Percentiles rank a stretch among this genome's conserved stretches.
Conservation (phyloP, 2,329 filamentous ascomycete species). For the Thelonectria olida region DNA sequence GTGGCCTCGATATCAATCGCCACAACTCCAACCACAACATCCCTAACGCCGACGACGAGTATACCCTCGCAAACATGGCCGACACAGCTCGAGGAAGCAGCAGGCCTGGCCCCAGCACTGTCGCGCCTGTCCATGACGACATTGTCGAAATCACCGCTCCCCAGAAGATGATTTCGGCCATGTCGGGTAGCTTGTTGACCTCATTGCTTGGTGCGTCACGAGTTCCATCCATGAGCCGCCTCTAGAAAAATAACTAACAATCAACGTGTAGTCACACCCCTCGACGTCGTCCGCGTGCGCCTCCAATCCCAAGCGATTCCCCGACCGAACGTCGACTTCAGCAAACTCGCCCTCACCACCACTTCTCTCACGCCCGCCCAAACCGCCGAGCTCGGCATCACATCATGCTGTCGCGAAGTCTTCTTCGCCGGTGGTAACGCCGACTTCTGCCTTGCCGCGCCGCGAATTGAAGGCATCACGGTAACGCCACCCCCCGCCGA, state of each 20-base stretch:
- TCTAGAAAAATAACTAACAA: conserved; percentile 13
- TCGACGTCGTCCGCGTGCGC: conserved; percentile 95
- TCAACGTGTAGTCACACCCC: conserved; percentile 77
- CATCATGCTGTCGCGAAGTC: conserved; percentile 94
- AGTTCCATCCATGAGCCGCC: background rate
- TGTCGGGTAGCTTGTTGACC: conserved; percentile 88
- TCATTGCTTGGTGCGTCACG: conserved; percentile 78
- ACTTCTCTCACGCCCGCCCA: conserved; percentile 75
- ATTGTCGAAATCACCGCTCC: conserved; percentile 76
- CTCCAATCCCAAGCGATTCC: conserved; percentile 81
- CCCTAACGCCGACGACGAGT: conserved; percentile 41
- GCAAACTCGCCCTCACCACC: conserved; percentile 64
- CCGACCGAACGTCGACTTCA: conserved; percentile 61
- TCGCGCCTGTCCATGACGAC: conserved; percentile 38
- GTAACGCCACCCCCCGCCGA: conserved; percentile 63
- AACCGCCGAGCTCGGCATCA: conserved; percentile 84
- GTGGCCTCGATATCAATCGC: conserved; percentile 33
- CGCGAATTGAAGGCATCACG: conserved; percentile 58
- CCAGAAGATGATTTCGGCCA: conserved; percentile 96
- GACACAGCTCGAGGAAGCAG: conserved; percentile 17
- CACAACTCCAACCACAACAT: conserved; percentile 15
- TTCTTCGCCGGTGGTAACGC: conserved; percentile 93
- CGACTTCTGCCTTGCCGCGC: conserved; percentile 80
- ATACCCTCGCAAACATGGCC: conserved; percentile 42
- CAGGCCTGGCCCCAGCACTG: conserved; percentile 5